phyloP scores from a whole-genome alignment of 1,284 basidiomycete species.

The Fistulina hepatica region DNA sequence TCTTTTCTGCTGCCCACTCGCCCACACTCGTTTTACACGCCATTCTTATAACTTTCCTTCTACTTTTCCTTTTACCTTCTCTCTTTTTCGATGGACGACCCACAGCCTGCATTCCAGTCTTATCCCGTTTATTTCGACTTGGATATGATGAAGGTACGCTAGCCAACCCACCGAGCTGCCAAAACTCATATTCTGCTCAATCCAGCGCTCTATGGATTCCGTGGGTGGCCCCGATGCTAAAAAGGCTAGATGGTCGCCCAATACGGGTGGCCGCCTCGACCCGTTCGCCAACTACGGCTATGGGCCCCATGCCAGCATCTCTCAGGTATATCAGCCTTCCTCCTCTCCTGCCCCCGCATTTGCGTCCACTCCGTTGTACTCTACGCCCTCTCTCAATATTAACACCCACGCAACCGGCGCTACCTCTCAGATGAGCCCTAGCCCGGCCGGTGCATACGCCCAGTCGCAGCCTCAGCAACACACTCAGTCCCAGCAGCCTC shows the following conservation, averaged over 20 bases:
- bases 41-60: constrained; percentile 1
- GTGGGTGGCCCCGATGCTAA: constrained; percentile 72
- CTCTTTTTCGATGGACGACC: constrained; percentile 52
- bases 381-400: constrained; percentile 56
- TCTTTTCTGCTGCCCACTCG: not conserved
- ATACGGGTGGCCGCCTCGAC: constrained; percentile 40
- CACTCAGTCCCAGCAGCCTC: constrained; percentile 27
- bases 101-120: constrained; percentile 60
- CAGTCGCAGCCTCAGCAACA: constrained; percentile 39
- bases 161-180: constrained; percentile 1
- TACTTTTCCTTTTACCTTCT: constrained; percentile 14
- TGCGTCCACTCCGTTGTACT: constrained; percentile 47
- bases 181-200: constrained; percentile 6
- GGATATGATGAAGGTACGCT: constrained; percentile 77
- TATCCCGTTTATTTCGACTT: constrained; percentile 59
- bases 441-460: constrained; percentile 38
- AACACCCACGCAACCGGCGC: constrained; percentile 50
- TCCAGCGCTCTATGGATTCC: constrained; percentile 68
- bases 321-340: constrained; percentile 40
- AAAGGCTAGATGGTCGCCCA: constrained; percentile 79
- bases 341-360: constrained; percentile 27
- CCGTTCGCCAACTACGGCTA: constrained; percentile 78
- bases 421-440: constrained; percentile 58
- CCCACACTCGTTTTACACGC: constrained; percentile 1
- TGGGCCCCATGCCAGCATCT: constrained; percentile 57